Evolutionary conservation across 2,329 filamentous ascomycete genomes (phyloP), one percentile per base, ranked within the genome.

Genomic region (Dothideomycetes sp.): DNA sequence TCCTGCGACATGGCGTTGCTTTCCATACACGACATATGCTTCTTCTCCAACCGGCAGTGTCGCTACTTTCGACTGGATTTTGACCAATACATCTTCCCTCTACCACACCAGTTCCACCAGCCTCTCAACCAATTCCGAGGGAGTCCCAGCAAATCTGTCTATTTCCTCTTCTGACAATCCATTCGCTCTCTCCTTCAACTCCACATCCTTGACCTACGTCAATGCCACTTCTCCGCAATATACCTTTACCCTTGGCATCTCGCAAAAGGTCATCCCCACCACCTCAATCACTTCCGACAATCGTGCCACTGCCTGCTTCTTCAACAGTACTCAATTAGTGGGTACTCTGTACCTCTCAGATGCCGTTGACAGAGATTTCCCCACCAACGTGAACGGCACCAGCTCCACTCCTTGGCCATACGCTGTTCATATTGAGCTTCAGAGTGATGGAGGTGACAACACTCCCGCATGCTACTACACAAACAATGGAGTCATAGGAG

Each of bases 1-100:
- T 49, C 48, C 71, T 0, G 59, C 65, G 4, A 76, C 76, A 1
- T 84, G 78, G 75, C 64, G 65, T 41, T 84, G 80, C 63, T 74
- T 70, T 45, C 76, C 78, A 1, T 73, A 71, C 51, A 62, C 59
- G 3, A 65, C 65, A 20, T 78, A 74, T 58, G 58, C 62, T 33
- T 49, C 50, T 7, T 55, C 63, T 5, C 56, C 55, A 3, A 61
- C 64, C 15, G 54, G 67, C 4, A 65, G 72, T 0, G 7, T 35
- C 20, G 19, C 40, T 1, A 72, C 68, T 5, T 80, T 82, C 57
- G 68, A 73, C 54, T 83, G 78, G 78, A 65, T 72, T 44, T 76
- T 84, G 43, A 57, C 58, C 2, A 61, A 62, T 7, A 53, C 63
- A 1, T 60, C 63, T 19, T 29, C 48, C 45, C 52, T 55, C 8